Evolutionary conservation across 176 grass and related monocot genomes (phyloP), one percentile per base, ranked within the genome.

Genomic region (Carex myosuroides): DNA sequence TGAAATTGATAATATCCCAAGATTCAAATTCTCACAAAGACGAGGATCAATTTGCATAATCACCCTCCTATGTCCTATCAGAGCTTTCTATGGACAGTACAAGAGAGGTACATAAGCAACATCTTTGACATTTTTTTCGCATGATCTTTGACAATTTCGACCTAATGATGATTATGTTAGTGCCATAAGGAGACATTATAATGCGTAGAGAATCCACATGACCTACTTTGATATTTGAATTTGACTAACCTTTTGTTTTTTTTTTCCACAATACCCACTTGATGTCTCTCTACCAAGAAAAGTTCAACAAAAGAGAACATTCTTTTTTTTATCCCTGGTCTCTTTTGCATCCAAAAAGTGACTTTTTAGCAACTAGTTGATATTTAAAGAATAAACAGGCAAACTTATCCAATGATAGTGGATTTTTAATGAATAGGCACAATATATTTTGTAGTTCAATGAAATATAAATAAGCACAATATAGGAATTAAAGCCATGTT

Each of bases 291-390:
- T 53, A 18, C 22, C 16, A 71, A 2, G 37, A 11, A 71, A 71
- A 71, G 35, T 71, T 71, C 1, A 48, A 46, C 39, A 22, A 71
- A 16, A 20, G 8, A 71, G 44, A 75, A 75, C 3, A 75, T 75
- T 74, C 10, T 75, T 26, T 17, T 2, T 53, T 54, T 50, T 1
- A 22, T 50, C 1, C 70, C 0, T 13, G 42, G 3, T 24, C 70
- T 46, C 42, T 53, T 13, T 74, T 75, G 44, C 41, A 14, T 53
- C 44, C 70, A 29, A 75, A 68, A 75, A 75, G 44, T 44, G 20
- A 75, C 46, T 29, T 52, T 50, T 24, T 75, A 75, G 70, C 70
- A 75, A 75, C 44, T 53, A 75, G 70, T 75, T 20, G 70, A 50
- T 75, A 53, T 50, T 29, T 52, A 75, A 26, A 26, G 46, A 53